A percentile compares a stretch with the other conserved stretches of the same genome.
These are phyloP conservation scores for Colletotrichum acutatum DNA, from an alignment of 2,329 filamentous ascomycete genomes.

Conservation along the genomic window DNA sequence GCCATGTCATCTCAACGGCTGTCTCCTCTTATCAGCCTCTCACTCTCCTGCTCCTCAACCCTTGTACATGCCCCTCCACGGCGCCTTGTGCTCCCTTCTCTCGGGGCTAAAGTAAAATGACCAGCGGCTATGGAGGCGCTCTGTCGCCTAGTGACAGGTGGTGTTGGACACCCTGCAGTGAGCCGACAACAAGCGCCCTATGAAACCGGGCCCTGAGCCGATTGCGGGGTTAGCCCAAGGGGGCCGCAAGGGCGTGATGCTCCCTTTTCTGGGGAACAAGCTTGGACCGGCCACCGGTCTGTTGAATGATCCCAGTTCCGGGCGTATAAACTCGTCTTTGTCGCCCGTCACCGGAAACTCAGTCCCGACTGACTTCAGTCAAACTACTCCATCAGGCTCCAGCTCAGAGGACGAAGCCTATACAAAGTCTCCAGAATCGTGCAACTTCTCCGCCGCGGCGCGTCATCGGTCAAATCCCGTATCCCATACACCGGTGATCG, in stretches of 20 bases:
- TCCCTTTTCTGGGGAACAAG: conserved; percentile 25
- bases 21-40: neutral
- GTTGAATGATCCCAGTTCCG: conserved; percentile 14
- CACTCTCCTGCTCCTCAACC: neutral
- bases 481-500: neutral
- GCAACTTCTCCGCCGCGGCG: neutral
- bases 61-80: too few species aligned
- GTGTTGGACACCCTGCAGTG: conserved; percentile 6
- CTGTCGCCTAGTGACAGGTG: too few species aligned
- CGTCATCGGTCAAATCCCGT: conserved; percentile 1
- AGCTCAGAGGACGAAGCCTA: neutral
- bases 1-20: neutral
- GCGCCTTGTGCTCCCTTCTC: neutral
- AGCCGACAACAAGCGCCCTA: conserved; percentile 32
- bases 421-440: neutral
- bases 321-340: conserved; percentile 31
- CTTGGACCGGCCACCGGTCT: conserved; percentile 24
- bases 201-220: conserved; percentile 27
- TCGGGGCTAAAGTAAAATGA: neutral
- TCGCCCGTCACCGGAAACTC: conserved; percentile 18
- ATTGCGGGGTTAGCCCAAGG: conserved; percentile 25
- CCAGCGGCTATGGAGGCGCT: too few species aligned
- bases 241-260: conserved; percentile 24
- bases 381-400: conserved; percentile 2
- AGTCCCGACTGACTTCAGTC: conserved; percentile 23